Evolutionary conservation across 2,329 filamentous ascomycete genomes (phyloP), one percentile per base, ranked within the genome.

Genomic region (Hypoxylon sp.): DNA sequence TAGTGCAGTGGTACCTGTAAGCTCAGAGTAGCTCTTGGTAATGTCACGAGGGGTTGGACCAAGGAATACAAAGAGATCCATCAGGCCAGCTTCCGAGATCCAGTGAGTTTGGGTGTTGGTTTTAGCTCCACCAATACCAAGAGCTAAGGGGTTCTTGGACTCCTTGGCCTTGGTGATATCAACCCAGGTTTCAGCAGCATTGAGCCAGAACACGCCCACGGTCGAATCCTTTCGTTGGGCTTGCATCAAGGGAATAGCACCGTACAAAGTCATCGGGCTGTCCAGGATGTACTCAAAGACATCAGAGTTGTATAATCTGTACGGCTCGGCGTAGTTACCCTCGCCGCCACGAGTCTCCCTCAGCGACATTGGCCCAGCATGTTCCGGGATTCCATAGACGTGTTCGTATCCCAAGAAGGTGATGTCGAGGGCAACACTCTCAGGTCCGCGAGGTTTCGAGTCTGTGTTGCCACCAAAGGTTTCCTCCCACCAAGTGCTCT

Each of bases 401-500:
- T 97, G 88, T 44, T 89, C 87, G 67, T 96, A 99, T 25, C 89
- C 91, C 1, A 89, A 85, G 72, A 99, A 99, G 0, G 88, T 87
- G 63, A 99, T 93, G 68, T 99, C 94, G 51, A 99, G 74, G 9
- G 84, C 91, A 32, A 99, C 80, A 68, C 92, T 94, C 73, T 99
- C 94, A 0, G 94, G 94, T 1, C 94, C 94, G 65, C 86, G 86
- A n/a, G 94, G 93, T 73, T 99, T 99, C 4, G 87, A 84, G 71
- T 99, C 94, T 0, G 92, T 97, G 70, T 94, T 96, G 55, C 93
- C 92, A 59, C 93, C 93, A 71, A 99, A 99, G 0, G 82, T 84
- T 75, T 99, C 94, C 5, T 99, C 94, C 94, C 94, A 99, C 91
- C 91, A 97, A 3, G 92, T 97, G 73, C 87, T 89, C 68, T 97